A percentile compares a stretch with the other conserved stretches of the same genome.
Evolutionary conservation across 768 basidiomycete species (phyloP).

Genomic region (Termitomyces sp.): DNA sequence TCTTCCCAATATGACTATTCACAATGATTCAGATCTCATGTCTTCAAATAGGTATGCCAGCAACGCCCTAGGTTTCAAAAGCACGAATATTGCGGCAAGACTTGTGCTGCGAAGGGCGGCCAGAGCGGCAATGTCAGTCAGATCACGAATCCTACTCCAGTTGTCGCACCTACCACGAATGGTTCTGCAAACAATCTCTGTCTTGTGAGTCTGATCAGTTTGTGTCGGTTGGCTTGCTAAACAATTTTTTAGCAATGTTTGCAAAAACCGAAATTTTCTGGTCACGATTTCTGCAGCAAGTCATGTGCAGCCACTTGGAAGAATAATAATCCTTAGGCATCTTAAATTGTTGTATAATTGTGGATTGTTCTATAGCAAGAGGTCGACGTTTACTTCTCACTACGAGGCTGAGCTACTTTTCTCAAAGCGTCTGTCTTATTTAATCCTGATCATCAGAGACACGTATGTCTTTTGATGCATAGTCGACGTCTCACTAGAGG

Average conservation of each 20-base stretch:
- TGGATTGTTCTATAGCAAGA: not conserved
- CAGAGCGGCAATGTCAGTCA: not conserved
- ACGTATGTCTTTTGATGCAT: no score
- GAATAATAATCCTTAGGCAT: not conserved
- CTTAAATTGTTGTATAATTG: not conserved
- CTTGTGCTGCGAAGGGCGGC: slow-evolving; percentile 31
- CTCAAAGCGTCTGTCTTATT: not conserved
- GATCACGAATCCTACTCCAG: not conserved
- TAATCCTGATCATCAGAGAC: not conserved
- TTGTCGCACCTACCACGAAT: not conserved
- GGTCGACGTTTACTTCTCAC: not conserved
- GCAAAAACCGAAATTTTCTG: not conserved
- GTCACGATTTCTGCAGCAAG: not conserved
- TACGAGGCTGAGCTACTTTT: not conserved
- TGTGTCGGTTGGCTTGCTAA: not conserved
- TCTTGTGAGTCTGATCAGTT: not conserved
- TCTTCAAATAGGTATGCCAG: not conserved
- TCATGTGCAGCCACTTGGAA: not conserved
- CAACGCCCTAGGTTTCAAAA: not conserved
- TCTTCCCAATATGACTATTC: not conserved
- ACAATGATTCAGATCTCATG: not conserved
- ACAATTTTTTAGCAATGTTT: not conserved
- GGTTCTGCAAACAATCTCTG: not conserved
- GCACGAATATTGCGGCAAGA: slow-evolving; percentile 39
- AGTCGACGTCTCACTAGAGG: not conserved